A percentile compares a stretch with the other conserved stretches of the same genome.
Conservation (phyloP, 345 rosid species). For the Triadica sebifera region DNA sequence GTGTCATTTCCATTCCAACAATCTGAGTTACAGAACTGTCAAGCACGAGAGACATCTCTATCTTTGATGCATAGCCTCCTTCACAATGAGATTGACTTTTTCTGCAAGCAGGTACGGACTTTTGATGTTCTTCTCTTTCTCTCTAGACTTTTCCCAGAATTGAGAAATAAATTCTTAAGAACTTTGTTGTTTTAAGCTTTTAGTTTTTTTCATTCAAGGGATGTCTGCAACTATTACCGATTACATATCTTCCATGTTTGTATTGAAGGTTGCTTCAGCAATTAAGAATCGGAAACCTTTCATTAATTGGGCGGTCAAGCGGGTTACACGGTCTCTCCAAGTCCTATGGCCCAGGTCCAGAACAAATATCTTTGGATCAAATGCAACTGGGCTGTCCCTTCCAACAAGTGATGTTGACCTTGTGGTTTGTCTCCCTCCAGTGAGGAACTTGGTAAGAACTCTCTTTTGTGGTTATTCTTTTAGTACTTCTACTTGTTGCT, state of each 20-base stretch:
- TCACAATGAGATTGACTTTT: slow-evolving; percentile 77
- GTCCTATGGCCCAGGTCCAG: slow-evolving; percentile 98
- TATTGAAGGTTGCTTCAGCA: slow-evolving; percentile 69
- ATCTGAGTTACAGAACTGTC: slow-evolving; percentile 59
- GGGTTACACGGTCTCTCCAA: slow-evolving; percentile 92
- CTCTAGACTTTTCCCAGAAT: slow-evolving; percentile 19
- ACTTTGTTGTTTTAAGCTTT: slow-evolving; percentile 9
- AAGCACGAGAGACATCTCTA: slow-evolving; percentile 51
- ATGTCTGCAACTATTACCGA: slow-evolving; percentile 7
- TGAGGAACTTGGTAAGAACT: slow-evolving; percentile 81
- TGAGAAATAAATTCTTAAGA: background rate
- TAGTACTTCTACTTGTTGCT: slow-evolving; percentile 15
- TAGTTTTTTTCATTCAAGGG: background rate
- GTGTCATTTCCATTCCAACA: slow-evolving; percentile 80
- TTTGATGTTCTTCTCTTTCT: slow-evolving; percentile 13
- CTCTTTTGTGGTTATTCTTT: slow-evolving; percentile 10
- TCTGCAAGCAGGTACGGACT: slow-evolving; percentile 73
- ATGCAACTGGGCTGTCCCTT: slow-evolving; percentile 91
- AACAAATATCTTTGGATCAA: slow-evolving; percentile 87
- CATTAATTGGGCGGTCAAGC: slow-evolving; percentile 92
- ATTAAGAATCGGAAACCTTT: slow-evolving; percentile 81
- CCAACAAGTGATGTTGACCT: slow-evolving; percentile 99
- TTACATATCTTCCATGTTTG: slow-evolving; percentile 31
- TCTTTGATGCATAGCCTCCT: slow-evolving; percentile 69
- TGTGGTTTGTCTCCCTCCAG: slow-evolving; percentile 97